Conservation (phyloP, 2,329 filamentous ascomycete species). For the Pyricularia sp. region DNA sequence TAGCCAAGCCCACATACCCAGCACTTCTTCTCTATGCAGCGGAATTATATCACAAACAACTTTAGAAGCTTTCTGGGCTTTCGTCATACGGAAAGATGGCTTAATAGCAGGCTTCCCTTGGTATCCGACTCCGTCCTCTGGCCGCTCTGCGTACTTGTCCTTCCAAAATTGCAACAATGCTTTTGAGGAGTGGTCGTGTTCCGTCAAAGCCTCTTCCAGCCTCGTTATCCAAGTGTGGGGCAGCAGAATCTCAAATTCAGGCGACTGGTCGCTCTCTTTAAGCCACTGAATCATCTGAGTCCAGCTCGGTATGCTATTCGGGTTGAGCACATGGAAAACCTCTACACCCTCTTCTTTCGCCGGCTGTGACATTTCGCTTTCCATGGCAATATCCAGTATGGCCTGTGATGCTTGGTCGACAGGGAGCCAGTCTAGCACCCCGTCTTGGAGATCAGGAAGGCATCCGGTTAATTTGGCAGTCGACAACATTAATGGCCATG, state of each 20-base stretch:
- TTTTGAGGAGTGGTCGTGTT: neutral
- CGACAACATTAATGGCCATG: slow-evolving; percentile 2
- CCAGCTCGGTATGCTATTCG: neutral
- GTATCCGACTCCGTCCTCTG: neutral
- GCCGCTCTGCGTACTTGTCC: neutral
- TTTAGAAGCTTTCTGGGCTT: neutral
- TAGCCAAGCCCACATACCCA: neutral
- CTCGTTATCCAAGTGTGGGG: neutral
- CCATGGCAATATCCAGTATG: neutral
- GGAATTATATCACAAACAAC: neutral
- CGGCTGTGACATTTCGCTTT: neutral
- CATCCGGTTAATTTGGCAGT: neutral
- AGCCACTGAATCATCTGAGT: neutral
- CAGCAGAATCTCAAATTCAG: neutral
- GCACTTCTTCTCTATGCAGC: neutral
- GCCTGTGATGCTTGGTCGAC: neutral
- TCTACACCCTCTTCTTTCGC: neutral
- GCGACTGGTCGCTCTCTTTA: neutral
- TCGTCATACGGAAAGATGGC: neutral
- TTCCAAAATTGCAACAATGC: neutral
- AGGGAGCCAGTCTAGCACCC: neutral
- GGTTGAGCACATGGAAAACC: neutral
- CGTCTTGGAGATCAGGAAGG: neutral
- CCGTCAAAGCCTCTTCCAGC: neutral
- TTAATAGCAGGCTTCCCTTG: neutral